A percentile compares a stretch with the other conserved stretches of the same genome.
These are phyloP conservation scores for Thinopyrum elongatum DNA, from an alignment of 176 grass and related monocot genomes.

Conservation along the genomic window DNA sequence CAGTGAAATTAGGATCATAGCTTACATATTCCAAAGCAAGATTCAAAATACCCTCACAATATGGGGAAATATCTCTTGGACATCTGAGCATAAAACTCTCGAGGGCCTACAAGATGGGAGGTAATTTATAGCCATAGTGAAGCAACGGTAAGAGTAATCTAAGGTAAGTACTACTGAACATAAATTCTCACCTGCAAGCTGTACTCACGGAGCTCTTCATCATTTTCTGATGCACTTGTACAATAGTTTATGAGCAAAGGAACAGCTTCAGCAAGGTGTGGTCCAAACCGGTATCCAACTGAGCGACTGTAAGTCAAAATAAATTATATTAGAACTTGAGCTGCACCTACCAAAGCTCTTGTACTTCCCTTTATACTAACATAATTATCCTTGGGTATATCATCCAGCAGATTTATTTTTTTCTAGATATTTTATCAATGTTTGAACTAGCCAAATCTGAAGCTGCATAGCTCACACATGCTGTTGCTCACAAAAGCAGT, in stretches of 20 bases:
- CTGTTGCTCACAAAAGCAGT: neutral
- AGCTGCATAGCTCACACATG: neutral
- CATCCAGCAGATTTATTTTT: neutral
- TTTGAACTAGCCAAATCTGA: neutral
- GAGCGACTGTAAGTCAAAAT: constrained; percentile 64
- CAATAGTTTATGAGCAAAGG: constrained; percentile 92
- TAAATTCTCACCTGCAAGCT: constrained; percentile 71
- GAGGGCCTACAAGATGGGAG: constrained; percentile 55
- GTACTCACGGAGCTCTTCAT: constrained; percentile 95
- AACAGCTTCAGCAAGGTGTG: constrained; percentile 81
- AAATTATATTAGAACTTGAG: neutral
- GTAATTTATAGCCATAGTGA: constrained; percentile 9
- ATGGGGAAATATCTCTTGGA: constrained; percentile 86
- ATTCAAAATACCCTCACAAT: constrained; percentile 79
- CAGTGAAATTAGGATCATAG: constrained; percentile 99
- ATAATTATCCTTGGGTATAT: neutral
- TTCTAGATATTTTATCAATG: neutral
- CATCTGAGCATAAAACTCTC: constrained; percentile 98
- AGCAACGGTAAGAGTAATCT: constrained; percentile 2
- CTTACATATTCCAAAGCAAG: constrained; percentile 89
- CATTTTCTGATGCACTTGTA: constrained; percentile 88
- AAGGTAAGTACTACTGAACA: neutral
- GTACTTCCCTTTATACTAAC: neutral
- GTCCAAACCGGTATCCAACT: constrained; percentile 97
- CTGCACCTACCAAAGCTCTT: neutral